A percentile compares a stretch with the other conserved stretches of the same genome.
Conservation (phyloP, 225 moss, liverwort and hornwort genomes). For the Bryoerythrophyllum caledonicum region DNA sequence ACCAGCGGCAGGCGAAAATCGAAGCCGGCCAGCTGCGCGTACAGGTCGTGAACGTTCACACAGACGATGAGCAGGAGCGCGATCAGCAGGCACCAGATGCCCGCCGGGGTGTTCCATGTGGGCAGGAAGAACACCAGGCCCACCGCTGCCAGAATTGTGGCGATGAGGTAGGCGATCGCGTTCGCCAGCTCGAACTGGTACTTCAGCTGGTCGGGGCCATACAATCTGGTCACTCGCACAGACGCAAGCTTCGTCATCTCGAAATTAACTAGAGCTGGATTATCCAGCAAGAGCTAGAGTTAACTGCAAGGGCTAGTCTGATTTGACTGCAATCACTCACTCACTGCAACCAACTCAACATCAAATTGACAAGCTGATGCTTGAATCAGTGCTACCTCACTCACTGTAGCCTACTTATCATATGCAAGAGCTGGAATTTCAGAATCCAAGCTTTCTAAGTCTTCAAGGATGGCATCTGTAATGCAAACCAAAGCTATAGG, state of each 20-base stretch:
- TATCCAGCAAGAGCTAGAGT: no score
- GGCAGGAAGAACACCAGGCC: conserved; percentile 51
- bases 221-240: conserved; percentile 48
- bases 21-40: conserved; percentile 61
- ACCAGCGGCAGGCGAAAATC: conserved; percentile 48
- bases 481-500: no score
- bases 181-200: conserved; percentile 53
- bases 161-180: conserved; percentile 50
- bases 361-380: background rate
- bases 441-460: no score
- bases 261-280: no score
- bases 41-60: conserved; percentile 64
- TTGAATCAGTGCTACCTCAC: no score
- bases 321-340: background rate
- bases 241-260: conserved; percentile 73
- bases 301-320: no score
- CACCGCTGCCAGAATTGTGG: conserved; percentile 39
- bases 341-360: background rate
- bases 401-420: background rate
- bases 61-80: conserved; percentile 40
- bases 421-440: no score
- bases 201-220: conserved; percentile 41
- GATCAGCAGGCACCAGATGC: conserved; percentile 46
- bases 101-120: conserved; percentile 34
- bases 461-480: no score